Base-by-base conservation (phyloP, 306 rosid species). In the Cicer yamashitae region DNA sequence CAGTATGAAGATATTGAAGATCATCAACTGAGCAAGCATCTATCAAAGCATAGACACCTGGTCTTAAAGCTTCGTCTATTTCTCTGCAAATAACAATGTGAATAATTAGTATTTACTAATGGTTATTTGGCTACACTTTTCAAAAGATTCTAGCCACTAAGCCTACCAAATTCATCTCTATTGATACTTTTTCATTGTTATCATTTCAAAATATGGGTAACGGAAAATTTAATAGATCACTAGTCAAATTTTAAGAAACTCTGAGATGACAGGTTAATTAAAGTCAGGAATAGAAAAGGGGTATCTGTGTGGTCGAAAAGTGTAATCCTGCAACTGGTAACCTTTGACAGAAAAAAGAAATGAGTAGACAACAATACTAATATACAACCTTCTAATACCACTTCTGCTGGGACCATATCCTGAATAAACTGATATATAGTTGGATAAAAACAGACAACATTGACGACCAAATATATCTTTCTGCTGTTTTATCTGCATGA, bases 1-100 rank as follows among this genome's bases (percentile, higher is more conserved):
- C 83, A 68, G 96, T 90, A 82, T 94, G 97, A 81, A 94, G 96
- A 84, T 88, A 88, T 79, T 94, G 98, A 82, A 94, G 96, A 87
- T 91, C 96, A 66, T 89, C 97, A 2, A 66, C 83, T 41, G 96
- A 84, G 85, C 97, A 88, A 70, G 84, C 85, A 72, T 91, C 93
- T 51, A 91, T 80, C 50, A 91, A 84, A 76, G 98, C 96, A 66
- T 88, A 87, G 53, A 91, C 80, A 57, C 98, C 97, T 0, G 98
- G 97, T 70, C 93, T 86, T 66, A 94, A 83, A 75, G 96, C 93
- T 84, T 89, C 96, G 56, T 94, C 89, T 57, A 94, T 84, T 87
- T 91, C 97, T 81, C 98, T 94, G 91, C 80, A 87, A 75, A 79
- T 56, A 58, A 77, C 37, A 17, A 75, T 41, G 62, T 68, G 54